A percentile compares a stretch with the other conserved stretches of the same genome.
phyloP scores from a whole-genome alignment of 164 flowering plant species.

The Aristolochia californica region DNA sequence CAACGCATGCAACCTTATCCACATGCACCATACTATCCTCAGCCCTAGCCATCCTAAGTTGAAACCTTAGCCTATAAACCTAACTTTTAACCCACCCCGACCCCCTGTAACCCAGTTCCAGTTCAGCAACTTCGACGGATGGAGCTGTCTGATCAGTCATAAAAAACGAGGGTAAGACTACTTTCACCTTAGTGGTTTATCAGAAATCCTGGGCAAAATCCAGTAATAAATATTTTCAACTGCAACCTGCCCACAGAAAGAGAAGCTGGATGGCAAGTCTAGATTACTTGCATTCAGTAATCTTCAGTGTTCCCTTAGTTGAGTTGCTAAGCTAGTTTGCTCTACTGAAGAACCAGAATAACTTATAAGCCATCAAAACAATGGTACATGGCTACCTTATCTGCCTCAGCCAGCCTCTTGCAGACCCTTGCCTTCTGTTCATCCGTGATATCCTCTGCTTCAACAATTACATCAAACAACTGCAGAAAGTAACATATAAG shows the following conservation, averaged over 20 bases:
- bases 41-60: too few species aligned
- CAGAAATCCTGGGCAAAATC: neutral
- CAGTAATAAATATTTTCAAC: neutral
- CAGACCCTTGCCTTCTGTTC: constrained; percentile 89
- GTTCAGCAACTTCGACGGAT: too few species aligned
- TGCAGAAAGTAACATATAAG: constrained; percentile 2
- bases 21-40: too few species aligned
- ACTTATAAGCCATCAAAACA: neutral
- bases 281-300: neutral
- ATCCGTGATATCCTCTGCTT: constrained; percentile 67
- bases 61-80: too few species aligned
- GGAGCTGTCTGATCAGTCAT: too few species aligned
- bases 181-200: too few species aligned
- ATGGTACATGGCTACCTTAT: constrained; percentile 48
- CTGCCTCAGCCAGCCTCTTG: constrained; percentile 71
- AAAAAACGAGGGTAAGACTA: too few species aligned
- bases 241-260: neutral
- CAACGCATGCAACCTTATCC: too few species aligned
- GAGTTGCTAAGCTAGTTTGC: neutral
- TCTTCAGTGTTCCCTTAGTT: neutral
- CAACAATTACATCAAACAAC: constrained; percentile 63
- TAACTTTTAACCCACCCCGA: too few species aligned
- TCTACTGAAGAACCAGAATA: neutral
- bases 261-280: neutral
- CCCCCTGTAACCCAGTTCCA: too few species aligned